These are phyloP conservation scores for Yarrowia keelungensis DNA, from an alignment of 805 yeast species.

Conservation along the genomic window DNA sequence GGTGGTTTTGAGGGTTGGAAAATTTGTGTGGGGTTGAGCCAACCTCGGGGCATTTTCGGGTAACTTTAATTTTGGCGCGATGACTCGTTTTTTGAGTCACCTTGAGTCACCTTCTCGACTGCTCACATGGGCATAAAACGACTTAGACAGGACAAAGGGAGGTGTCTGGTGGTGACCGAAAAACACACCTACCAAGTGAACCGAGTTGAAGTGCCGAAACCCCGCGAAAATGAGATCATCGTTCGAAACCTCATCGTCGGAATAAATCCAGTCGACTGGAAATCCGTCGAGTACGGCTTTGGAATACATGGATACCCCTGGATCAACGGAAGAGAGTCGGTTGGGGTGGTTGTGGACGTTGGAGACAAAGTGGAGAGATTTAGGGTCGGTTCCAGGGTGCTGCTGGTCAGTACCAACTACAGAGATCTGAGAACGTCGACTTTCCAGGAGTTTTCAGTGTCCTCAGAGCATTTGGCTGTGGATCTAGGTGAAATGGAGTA, in stretches of 20 bases:
- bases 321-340: slow-evolving; percentile 36
- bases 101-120: not conserved
- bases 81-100: slow-evolving; percentile 1
- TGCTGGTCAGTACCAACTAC: slow-evolving; percentile 15
- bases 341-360: slow-evolving; percentile 7
- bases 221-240: not conserved
- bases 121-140: slow-evolving; percentile 14
- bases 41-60: slow-evolving; percentile 19
- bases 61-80: not conserved
- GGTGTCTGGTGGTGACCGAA: not conserved
- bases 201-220: not conserved
- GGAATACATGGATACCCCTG: slow-evolving; percentile 33
- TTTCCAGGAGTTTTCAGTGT: slow-evolving; percentile 14
- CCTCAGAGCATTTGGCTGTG: not conserved
- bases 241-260: slow-evolving; percentile 17
- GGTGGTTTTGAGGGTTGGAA: not conserved
- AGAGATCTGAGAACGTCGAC: slow-evolving; percentile 10
- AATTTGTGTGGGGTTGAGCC: slow-evolving; percentile 21
- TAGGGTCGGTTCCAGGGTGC: not conserved
- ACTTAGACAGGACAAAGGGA: not conserved
- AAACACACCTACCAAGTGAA: not conserved
- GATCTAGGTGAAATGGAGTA: not conserved
- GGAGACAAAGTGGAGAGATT: not conserved
- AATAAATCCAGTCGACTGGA: slow-evolving; percentile 35
- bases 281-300: slow-evolving; percentile 26